These are phyloP conservation scores for Pterulicium gracile DNA, from an alignment of 1,284 basidiomycete species.

Conservation along the genomic window DNA sequence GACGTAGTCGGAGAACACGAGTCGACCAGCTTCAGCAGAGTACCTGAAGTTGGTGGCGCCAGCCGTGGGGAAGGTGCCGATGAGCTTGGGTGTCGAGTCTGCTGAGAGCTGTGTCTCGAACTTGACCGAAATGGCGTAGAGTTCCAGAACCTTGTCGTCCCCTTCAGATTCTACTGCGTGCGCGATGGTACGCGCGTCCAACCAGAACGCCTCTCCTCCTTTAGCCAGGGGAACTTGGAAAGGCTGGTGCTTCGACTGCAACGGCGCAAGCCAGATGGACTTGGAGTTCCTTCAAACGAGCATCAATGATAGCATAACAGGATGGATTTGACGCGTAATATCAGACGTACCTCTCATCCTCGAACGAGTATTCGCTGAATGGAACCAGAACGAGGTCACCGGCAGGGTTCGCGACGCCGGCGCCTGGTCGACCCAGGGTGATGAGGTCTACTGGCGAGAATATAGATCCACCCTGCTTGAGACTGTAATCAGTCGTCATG, in stretches of 20 bases:
- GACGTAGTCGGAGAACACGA: slow-evolving; percentile 73
- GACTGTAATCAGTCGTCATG: slow-evolving; percentile 24
- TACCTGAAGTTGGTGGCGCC: slow-evolving; percentile 64
- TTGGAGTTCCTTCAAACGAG: slow-evolving; percentile 31
- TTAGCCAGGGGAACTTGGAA: slow-evolving; percentile 31
- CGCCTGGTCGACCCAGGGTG: slow-evolving; percentile 57
- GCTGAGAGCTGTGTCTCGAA: slow-evolving; percentile 20
- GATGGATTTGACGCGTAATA: not conserved
- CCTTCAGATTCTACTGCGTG: slow-evolving; percentile 49
- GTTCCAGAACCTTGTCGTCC: slow-evolving; percentile 33
- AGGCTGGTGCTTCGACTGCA: not conserved
- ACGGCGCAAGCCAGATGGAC: slow-evolving; percentile 27
- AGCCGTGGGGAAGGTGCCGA: slow-evolving; percentile 56
- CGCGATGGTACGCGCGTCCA: slow-evolving; percentile 54
- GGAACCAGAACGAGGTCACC: slow-evolving; percentile 62
- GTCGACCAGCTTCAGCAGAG: slow-evolving; percentile 31
- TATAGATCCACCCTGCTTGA: slow-evolving; percentile 44
- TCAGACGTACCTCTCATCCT: slow-evolving; percentile 56
- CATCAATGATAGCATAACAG: slow-evolving; percentile 12
- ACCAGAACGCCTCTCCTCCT: slow-evolving; percentile 70
- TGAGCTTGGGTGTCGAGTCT: slow-evolving; percentile 21
- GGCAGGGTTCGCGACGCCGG: slow-evolving; percentile 49
- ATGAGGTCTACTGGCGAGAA: slow-evolving; percentile 70
- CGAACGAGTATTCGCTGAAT: slow-evolving; percentile 58
- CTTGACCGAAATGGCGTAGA: slow-evolving; percentile 48